These are phyloP conservation scores for Entoloma clypeatum DNA, from an alignment of 1,284 basidiomycete species.

Conservation along the genomic window DNA sequence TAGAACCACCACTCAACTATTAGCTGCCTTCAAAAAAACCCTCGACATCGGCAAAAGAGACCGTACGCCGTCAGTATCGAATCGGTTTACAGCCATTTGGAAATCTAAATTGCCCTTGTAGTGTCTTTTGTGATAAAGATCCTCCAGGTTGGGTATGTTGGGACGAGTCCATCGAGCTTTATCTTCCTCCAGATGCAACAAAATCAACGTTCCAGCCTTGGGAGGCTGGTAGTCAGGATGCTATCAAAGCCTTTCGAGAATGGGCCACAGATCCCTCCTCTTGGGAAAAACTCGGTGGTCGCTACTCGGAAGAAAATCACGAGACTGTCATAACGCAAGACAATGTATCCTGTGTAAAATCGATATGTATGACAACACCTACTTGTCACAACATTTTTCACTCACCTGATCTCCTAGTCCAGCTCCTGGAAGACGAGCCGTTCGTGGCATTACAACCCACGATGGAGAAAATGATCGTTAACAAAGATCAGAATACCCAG, in stretches of 20 bases:
- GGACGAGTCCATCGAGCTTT: constrained; percentile 42
- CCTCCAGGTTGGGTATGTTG: constrained; percentile 62
- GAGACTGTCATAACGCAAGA: constrained; percentile 58
- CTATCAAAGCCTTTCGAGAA: constrained; percentile 45
- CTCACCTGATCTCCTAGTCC: constrained; percentile 41
- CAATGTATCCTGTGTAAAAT: constrained; percentile 69
- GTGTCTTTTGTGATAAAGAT: constrained; percentile 51
- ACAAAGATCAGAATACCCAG: constrained; percentile 78
- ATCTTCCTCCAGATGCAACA: constrained; percentile 42
- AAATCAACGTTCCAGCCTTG: constrained; percentile 54
- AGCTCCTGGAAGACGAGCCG: constrained; percentile 65
- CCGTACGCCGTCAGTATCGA: constrained; percentile 41
- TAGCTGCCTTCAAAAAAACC: constrained; percentile 45
- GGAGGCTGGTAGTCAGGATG: constrained; percentile 46
- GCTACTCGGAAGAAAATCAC: constrained; percentile 67
- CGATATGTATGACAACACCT: constrained; percentile 51
- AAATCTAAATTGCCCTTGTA: constrained; percentile 22
- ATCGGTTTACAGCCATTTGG: not conserved
- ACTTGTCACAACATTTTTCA: not conserved
- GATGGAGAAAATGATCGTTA: constrained; percentile 49
- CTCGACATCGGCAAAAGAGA: constrained; percentile 33
- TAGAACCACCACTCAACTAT: constrained; percentile 55
- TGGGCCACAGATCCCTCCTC: constrained; percentile 42
- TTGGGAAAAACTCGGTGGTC: constrained; percentile 58
- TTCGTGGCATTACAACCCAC: constrained; percentile 52